Base-by-base conservation (phyloP, 2,329 filamentous ascomycete species). In the Fusarium sp. region DNA sequence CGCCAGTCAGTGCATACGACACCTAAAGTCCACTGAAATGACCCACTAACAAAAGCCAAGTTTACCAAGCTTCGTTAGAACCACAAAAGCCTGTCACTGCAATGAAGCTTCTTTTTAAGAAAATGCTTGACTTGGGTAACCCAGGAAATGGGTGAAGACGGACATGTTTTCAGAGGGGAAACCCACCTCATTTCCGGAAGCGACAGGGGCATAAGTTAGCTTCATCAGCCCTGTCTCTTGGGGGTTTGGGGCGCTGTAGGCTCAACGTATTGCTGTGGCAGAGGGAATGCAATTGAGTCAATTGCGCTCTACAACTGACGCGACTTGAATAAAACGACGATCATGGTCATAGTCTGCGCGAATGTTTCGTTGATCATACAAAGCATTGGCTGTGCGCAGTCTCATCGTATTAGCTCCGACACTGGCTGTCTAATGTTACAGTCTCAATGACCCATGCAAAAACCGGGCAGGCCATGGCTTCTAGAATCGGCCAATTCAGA, bases 31-130 rank as follows among this genome's bases (percentile, higher is more conserved):
- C 6, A 51, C 12, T 14, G 14, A 23, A 23, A 9, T 19, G 16
- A 19, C 16, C 18, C 5, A 52, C 23, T n/a, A 16, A 3, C 7
- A 12, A 4, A 18, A 52, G 23, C 34, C 31, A 52, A 52, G 49
- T 19, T 9, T 4, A 52, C 34, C 34, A 52, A 52, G 34, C 34
- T 52, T 42, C 13, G 12, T 16, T 9, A 18, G 49, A 16, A 4
- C 49, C 60, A 44, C 18, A 44, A 31, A 49, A 49, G 25, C 12
- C 8, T 63, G 49, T 49, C 58, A 57, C 49, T 63, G 14, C 37
- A 65, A 44, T 59, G 34, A 67, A 67, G 65, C 65, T 68, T 67
- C 28, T 65, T 67, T 67, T 65, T 65, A 65, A 5, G 16, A 31
- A 37, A 19, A 39, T 39, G 50, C 12, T 30, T 14, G 23, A 8